These are phyloP conservation scores for Epichloe sp. DNA, from an alignment of 2,329 filamentous ascomycete genomes.

Conservation along the genomic window DNA sequence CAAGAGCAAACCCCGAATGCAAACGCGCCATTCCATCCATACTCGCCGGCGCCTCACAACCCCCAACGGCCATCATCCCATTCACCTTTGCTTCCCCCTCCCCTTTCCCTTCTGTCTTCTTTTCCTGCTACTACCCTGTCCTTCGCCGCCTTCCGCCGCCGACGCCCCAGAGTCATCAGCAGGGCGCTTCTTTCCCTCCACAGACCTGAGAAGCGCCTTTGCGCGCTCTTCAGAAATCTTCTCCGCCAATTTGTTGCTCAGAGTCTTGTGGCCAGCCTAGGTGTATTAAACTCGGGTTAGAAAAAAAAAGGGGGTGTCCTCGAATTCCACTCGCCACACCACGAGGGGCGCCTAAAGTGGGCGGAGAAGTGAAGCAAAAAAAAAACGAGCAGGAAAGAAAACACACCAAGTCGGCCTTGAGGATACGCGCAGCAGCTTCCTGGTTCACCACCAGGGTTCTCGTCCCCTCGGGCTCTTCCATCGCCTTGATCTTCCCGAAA, in stretches of 20 bases:
- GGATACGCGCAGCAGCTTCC: constrained; percentile 65
- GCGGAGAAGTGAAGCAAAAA: not conserved
- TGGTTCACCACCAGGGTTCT: constrained; percentile 51
- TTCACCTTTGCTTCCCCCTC: constrained; percentile 11
- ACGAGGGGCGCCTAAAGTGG: too few species aligned
- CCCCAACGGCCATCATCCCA: not conserved
- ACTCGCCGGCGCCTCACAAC: too few species aligned
- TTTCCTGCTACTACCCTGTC: constrained; percentile 16
- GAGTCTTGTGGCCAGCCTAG: constrained; percentile 36
- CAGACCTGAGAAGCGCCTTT: constrained; percentile 34
- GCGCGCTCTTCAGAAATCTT: constrained; percentile 44
- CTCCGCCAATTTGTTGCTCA: constrained; percentile 39
- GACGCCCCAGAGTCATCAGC: constrained; percentile 19
- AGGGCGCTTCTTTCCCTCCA: constrained; percentile 32
- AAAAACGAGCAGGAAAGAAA: not conserved
- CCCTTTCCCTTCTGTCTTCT: constrained; percentile 17
- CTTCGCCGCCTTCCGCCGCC: constrained; percentile 9
- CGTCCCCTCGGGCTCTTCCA: constrained; percentile 49
- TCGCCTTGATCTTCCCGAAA: constrained; percentile 77
- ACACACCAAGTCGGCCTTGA: constrained; percentile 65
- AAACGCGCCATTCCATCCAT: too few species aligned
- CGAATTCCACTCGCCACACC: too few species aligned
- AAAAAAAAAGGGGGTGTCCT: too few species aligned
- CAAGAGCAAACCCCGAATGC: too few species aligned
- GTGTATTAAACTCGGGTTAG: not conserved